phyloP scores from a whole-genome alignment of 2,329 filamentous ascomycete species.

The Chrysoporthe cubensis region DNA sequence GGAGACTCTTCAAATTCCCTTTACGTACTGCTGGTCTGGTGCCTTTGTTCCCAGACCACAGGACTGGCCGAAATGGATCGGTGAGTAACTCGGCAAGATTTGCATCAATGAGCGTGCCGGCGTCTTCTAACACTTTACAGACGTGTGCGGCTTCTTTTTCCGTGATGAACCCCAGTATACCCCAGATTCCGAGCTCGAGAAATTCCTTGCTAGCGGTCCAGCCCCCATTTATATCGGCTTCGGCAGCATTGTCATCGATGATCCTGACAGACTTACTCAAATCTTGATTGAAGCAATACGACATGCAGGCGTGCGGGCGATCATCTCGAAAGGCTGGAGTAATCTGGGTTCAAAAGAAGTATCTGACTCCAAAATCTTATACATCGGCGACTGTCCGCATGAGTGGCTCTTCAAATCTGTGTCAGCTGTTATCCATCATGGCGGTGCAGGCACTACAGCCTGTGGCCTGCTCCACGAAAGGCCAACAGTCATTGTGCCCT shows the following conservation, averaged over 20 bases:
- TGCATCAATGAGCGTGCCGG: no score
- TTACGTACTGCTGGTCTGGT: slow-evolving; percentile 92
- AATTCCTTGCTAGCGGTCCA: slow-evolving; percentile 69
- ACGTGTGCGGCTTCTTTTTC: no score
- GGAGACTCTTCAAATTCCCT: slow-evolving; percentile 75
- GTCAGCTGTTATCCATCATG: slow-evolving; percentile 82
- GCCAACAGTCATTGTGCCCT: slow-evolving; percentile 82
- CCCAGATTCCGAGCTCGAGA: slow-evolving; percentile 65
- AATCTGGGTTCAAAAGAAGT: slow-evolving; percentile 72
- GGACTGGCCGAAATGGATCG: slow-evolving; percentile 60
- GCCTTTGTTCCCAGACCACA: slow-evolving; percentile 62
- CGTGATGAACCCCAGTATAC: slow-evolving; percentile 48
- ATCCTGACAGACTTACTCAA: slow-evolving; percentile 71
- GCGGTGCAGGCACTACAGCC: slow-evolving; percentile 84
- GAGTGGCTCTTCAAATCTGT: slow-evolving; percentile 88
- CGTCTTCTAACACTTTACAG: no score
- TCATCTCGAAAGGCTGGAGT: slow-evolving; percentile 89
- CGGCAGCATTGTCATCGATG: slow-evolving; percentile 79
- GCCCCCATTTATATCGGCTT: slow-evolving; percentile 83
- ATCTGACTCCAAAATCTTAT: slow-evolving; percentile 40
- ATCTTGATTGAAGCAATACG: slow-evolving; percentile 73
- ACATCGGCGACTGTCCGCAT: slow-evolving; percentile 80
- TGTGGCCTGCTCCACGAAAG: slow-evolving; percentile 80
- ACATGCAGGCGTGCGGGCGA: slow-evolving; percentile 70
- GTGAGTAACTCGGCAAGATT: no score